Evolutionary conservation across 2,329 filamentous ascomycete genomes (phyloP).

Genomic region (Escovopsis sp.): DNA sequence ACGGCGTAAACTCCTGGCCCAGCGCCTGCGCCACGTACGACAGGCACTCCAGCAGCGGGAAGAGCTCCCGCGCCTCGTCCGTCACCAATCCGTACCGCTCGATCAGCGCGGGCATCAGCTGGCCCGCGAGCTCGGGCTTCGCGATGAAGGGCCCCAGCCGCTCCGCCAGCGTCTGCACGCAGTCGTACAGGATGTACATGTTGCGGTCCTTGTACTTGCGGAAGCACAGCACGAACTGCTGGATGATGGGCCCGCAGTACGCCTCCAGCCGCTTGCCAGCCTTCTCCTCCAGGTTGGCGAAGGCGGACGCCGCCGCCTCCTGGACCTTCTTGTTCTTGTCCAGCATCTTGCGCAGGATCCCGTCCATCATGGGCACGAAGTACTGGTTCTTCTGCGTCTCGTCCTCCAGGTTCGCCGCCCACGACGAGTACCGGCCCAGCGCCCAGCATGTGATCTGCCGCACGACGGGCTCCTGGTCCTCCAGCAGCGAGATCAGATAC

Average conservation of each 20-base stretch:
- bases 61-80: slow-evolving; percentile 83
- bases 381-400: slow-evolving; percentile 54
- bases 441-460: slow-evolving; percentile 98
- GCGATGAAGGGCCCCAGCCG: slow-evolving; percentile 71
- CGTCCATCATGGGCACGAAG: slow-evolving; percentile 96
- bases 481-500: slow-evolving; percentile 74
- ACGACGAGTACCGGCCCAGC: slow-evolving; percentile 79
- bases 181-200: slow-evolving; percentile 98
- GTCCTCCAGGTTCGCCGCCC: slow-evolving; percentile 66
- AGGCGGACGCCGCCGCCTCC: slow-evolving; percentile 87
- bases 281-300: slow-evolving; percentile 91
- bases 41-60: slow-evolving; percentile 88
- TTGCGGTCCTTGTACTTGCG: slow-evolving; percentile 94
- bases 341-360: slow-evolving; percentile 84
- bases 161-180: slow-evolving; percentile 91
- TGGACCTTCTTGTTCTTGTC: slow-evolving; percentile 97
- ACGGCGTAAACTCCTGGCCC: slow-evolving; percentile 66
- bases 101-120: slow-evolving; percentile 87
- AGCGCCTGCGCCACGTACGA: slow-evolving; percentile 87
- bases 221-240: slow-evolving; percentile 87
- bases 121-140: slow-evolving; percentile 62
- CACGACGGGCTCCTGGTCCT: slow-evolving; percentile 77
- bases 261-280: slow-evolving; percentile 66
- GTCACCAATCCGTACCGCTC: slow-evolving; percentile 73
- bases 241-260: slow-evolving; percentile 79